A percentile compares a stretch with the other conserved stretches of the same genome.
phyloP scores from a whole-genome alignment of 2,329 filamentous ascomycete genomes.

The Colletotrichum musae region DNA sequence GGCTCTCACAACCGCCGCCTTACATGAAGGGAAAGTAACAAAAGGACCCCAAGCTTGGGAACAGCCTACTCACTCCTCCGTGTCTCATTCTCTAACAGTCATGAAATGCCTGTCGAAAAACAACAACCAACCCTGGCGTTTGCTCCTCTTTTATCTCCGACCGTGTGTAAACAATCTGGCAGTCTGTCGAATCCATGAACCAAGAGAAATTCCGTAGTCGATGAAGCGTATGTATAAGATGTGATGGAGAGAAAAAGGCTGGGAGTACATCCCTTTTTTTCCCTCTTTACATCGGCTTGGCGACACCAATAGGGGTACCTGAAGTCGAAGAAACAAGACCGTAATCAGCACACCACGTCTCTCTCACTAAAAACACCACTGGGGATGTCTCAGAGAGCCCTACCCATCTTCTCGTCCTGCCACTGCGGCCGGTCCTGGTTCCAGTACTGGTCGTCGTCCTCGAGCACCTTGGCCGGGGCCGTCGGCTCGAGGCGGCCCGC shows the following conservation, averaged over 20 bases:
- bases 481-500: constrained; percentile 37
- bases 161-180: constrained; percentile 9
- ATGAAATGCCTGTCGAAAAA: constrained; percentile 1
- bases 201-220: not conserved
- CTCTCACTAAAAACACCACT: not conserved
- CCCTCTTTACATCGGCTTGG: constrained; percentile 22
- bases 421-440: constrained; percentile 37
- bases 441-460: constrained; percentile 43
- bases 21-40: not conserved
- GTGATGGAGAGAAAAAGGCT: not conserved
- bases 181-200: constrained; percentile 1
- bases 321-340: not conserved
- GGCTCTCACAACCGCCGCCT: not conserved
- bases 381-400: constrained; percentile 12
- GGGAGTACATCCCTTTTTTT: not conserved
- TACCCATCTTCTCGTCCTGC: constrained; percentile 40
- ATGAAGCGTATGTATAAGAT: not conserved
- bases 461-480: constrained; percentile 28
- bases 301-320: constrained; percentile 25
- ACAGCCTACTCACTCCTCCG: no score
- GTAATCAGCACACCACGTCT: constrained; percentile 7
- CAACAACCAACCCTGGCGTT: no score
- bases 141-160: not conserved
- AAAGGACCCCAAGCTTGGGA: not conserved
- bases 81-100: constrained; percentile 7